Evolutionary conservation across 2,329 filamentous ascomycete species (phyloP), one percentile per base, ranked within the genome.

Genomic region (Beauveria medogensis): DNA sequence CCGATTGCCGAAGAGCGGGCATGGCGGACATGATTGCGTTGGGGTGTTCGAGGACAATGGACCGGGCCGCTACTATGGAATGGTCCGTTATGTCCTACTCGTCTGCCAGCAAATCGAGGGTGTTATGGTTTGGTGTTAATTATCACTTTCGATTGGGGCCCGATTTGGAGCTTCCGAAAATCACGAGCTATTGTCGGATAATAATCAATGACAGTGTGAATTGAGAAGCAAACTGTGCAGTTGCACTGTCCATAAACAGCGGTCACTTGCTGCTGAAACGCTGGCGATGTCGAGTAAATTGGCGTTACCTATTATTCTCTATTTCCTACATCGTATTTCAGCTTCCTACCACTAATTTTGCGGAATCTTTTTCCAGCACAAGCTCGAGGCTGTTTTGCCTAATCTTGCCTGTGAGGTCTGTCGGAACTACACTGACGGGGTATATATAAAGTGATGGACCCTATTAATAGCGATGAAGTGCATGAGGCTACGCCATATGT

Each of bases 111-210:
- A 14, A 34, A 53, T 26, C 22, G 55, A 30, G n/a, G 22, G 20
- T 37, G n/a, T 12, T 28, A n/a, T 50, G 47, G 3, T 50, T 46
- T 34, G 16, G 55, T 12, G 40, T 26, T 37, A n/a, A 14, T 18
- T 37, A 47, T 14, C 2, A 14, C 30, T 47, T n/a, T 44, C 20
- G 9, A 24, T 59, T 9, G 10, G 47, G 34, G n/a, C 22, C 12
- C 12, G 9, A n/a, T n/a, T 40, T 24, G n/a, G 10, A 55, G 53
- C 24, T 46, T 18, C 41, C 43, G 28, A 52, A 52, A 52, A 46
- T 59, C 56, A 46, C 56, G 56, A 59, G 55, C 56, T 46, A 41
- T 44, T 52, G 56, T 37, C 26, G 46, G 24, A 44, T 28, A 12
- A 26, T 37, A 12, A 26, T 37, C 26, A 8, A 3, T 4, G 41